Conservation (phyloP, 177 flowering plant species). For the Telopea speciosissima region DNA sequence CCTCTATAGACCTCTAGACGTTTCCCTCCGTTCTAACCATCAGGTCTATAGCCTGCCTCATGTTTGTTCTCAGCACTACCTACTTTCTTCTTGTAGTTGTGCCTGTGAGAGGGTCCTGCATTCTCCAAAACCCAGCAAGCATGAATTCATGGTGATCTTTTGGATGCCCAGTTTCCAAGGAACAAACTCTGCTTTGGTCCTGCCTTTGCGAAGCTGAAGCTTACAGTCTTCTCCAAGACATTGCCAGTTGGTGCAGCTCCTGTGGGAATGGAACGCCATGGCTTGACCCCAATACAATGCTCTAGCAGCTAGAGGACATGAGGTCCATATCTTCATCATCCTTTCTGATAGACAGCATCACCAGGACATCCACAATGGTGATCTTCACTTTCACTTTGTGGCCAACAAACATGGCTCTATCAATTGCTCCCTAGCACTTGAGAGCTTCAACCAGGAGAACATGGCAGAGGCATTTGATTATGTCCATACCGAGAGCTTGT, state of each 20-base stretch:
- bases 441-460: conserved; percentile 26
- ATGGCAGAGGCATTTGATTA: conserved; percentile 28
- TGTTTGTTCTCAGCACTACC: no score
- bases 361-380: conserved; percentile 19
- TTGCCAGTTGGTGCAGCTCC: conserved; percentile 46
- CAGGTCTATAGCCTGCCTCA: conserved; percentile 4
- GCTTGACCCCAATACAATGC: conserved; percentile 31
- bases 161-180: conserved; percentile 39
- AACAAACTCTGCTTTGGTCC: conserved; percentile 44
- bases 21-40: conserved; percentile 12
- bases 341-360: conserved; percentile 26
- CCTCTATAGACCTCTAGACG: neutral
- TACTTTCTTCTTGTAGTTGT: conserved; percentile 17
- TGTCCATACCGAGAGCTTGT: conserved; percentile 58
- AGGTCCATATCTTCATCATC: conserved; percentile 46
- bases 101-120: conserved; percentile 5
- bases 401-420: conserved; percentile 32
- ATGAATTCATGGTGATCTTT: neutral
- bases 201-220: conserved; percentile 25
- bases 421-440: conserved; percentile 31
- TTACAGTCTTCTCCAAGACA: conserved; percentile 54
- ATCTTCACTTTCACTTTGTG: conserved; percentile 31
- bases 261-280: conserved; percentile 72
- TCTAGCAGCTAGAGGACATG: conserved; percentile 44
- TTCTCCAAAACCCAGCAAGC: conserved; percentile 1